A percentile compares a stretch with the other conserved stretches of the same genome.
Conservation (phyloP, 306 rosid genomes). For the Bauhinia variegata region DNA sequence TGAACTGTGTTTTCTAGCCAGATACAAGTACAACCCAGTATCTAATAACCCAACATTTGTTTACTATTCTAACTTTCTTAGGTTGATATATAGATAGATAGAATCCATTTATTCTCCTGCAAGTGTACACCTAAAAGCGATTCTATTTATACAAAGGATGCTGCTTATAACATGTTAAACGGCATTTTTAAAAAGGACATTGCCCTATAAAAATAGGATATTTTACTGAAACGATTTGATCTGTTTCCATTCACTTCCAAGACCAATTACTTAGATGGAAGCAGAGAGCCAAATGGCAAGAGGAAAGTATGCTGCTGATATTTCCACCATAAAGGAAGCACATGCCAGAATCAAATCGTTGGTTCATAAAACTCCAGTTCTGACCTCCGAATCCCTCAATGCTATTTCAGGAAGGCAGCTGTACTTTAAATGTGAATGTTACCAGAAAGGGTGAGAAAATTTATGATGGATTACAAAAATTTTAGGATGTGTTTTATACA, state of each 20-base stretch:
- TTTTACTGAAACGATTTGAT: constrained; percentile 1
- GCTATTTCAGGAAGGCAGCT: constrained; percentile 68
- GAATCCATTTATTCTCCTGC: neutral
- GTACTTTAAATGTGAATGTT: constrained; percentile 85
- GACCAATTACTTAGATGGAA: constrained; percentile 52
- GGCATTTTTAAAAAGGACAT: neutral
- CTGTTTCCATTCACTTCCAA: constrained; percentile 15
- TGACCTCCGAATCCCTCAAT: constrained; percentile 67
- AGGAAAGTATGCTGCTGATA: constrained; percentile 81
- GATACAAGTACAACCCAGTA: neutral
- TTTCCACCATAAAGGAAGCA: constrained; percentile 74
- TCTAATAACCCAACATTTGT: constrained; percentile 7
- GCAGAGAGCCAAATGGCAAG: constrained; percentile 45
- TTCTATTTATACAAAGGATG: neutral
- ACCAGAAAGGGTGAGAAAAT: constrained; percentile 80
- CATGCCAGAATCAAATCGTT: constrained; percentile 60
- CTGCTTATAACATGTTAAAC: neutral
- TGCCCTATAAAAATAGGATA: constrained; percentile 3
- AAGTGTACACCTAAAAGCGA: no score
- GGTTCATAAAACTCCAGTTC: constrained; percentile 70
- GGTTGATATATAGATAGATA: neutral
- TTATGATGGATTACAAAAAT: constrained; percentile 18
- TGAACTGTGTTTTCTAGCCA: neutral
- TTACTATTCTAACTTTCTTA: neutral
- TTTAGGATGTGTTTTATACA: constrained; percentile 4